Evolutionary conservation across 345 rosid genomes (phyloP).

Genomic region (Salix viminalis): DNA sequence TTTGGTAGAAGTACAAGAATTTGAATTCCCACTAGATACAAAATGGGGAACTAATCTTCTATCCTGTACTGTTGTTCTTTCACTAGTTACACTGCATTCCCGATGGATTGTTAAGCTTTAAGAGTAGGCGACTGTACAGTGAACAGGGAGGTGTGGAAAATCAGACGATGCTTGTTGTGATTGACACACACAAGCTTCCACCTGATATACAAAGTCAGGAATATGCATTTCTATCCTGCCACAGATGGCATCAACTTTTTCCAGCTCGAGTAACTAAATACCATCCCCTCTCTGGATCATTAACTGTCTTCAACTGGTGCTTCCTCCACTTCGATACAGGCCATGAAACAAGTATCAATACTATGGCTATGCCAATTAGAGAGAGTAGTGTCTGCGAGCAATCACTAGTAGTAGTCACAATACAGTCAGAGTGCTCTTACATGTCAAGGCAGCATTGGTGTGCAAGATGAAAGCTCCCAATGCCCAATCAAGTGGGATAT

Average conservation of each 20-base stretch:
- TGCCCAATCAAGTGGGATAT: constrained; percentile 88
- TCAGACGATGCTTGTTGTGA: neutral
- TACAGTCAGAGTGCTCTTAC: constrained; percentile 39
- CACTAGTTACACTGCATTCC: constrained; percentile 17
- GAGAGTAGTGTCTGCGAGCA: constrained; percentile 46
- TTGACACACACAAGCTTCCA: neutral
- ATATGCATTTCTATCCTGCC: neutral
- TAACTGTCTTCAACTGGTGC: constrained; percentile 71
- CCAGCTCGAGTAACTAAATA: constrained; percentile 64
- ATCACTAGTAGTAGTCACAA: constrained; percentile 33
- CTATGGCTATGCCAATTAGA: constrained; percentile 39
- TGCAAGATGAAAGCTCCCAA: constrained; percentile 84
- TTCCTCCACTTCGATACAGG: constrained; percentile 68
- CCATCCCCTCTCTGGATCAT: constrained; percentile 89
- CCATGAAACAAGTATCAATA: constrained; percentile 52
- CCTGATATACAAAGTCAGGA: neutral
- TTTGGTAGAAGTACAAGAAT: neutral
- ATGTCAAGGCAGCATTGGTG: constrained; percentile 30
- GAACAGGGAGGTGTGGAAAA: constrained; percentile 1
- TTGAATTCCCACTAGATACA: constrained; percentile 15
- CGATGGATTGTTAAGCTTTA: neutral
- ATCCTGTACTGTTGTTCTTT: constrained; percentile 9
- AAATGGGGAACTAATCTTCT: constrained; percentile 20
- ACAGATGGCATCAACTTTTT: constrained; percentile 33
- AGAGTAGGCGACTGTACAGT: neutral